Base-by-base conservation (phyloP, 2,329 filamentous ascomycete genomes). In the Xylaria sp. region DNA sequence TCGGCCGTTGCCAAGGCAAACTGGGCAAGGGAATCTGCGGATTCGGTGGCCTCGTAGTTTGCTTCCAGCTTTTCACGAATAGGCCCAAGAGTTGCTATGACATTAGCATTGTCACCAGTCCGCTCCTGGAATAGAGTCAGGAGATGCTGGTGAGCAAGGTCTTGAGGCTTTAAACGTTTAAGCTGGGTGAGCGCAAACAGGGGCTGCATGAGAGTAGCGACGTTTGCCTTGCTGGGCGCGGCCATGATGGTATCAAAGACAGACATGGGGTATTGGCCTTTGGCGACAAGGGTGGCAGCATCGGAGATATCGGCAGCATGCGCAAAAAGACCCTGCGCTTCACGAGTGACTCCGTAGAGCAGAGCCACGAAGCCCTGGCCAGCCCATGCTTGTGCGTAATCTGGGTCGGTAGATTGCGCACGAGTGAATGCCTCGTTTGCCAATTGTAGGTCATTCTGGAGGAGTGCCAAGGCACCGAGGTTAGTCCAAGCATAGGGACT, bases 231-330 rank as follows among this genome's bases (percentile, higher is more conserved):
- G 39, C 79, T 71, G 1, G 84, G 76, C 1, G 83, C 82, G 1
- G 83, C 79, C 11, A 91, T 73, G 5, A 96, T 79, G 65, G 91
- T 81, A 68, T 99, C 93, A 71, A 99, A 97, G 52, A 90, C 80
- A 1, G 91, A 89, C 0, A 88, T 78, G 0, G 91, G 82, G 71
- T 92, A 97, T 71, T 93, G 90, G 35, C 87, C 84, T 71, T 92
- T 90, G 0, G 88, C 85, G 3, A 91, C 78, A 2, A 87, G 73
- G 0, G 88, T 87, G 0, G 89, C 89, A 0, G 91, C 88, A 62
- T 91, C 90, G 0, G 91, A 87, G 53, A 99, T 93, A 64, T 96
- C 92, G 77, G 96, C 94, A 0, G 94, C 93, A 71, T 99, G 94
- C 1, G 90, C 92, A 70, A 97, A 96, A 8, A 97, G 83, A 9